Conservation (phyloP, 768 basidiomycete genomes). For the Russula sp. region DNA sequence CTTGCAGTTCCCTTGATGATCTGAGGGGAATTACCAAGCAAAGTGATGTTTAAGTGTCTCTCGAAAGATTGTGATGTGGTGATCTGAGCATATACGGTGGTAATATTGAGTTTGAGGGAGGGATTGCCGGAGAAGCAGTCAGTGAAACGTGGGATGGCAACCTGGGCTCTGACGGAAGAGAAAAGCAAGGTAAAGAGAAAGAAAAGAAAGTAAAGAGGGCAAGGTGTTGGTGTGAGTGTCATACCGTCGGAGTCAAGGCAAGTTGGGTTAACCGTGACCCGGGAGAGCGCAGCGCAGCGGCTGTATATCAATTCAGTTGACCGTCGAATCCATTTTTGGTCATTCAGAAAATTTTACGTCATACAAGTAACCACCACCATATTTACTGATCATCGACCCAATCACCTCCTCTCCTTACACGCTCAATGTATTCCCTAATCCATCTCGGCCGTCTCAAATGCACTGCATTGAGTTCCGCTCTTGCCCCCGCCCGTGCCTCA, state of each 20-base stretch:
- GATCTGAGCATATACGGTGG: slow-evolving; percentile 69
- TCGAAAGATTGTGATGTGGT: slow-evolving; percentile 39
- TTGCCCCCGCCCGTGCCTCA: neutral
- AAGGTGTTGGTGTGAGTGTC: neutral
- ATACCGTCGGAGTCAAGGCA: no score
- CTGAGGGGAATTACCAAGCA: slow-evolving; percentile 59
- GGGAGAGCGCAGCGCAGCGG: neutral
- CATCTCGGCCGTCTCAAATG: slow-evolving; percentile 15
- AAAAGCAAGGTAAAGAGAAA: slow-evolving; percentile 22
- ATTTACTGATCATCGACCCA: slow-evolving; percentile 19
- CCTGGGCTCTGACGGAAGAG: slow-evolving; percentile 14
- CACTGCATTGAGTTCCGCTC: neutral
- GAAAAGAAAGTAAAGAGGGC: neutral
- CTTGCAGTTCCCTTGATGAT: slow-evolving; percentile 56
- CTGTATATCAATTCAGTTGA: neutral
- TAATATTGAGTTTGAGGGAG: slow-evolving; percentile 56
- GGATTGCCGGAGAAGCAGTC: slow-evolving; percentile 61
- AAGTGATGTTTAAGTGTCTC: slow-evolving; percentile 59
- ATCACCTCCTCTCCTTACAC: slow-evolving; percentile 18
- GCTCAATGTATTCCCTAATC: slow-evolving; percentile 16
- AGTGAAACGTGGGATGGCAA: slow-evolving; percentile 40
- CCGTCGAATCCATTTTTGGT: neutral
- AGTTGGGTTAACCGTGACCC: no score
- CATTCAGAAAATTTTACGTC: neutral
- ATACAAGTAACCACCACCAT: neutral